A percentile compares a stretch with the other conserved stretches of the same genome.
These are phyloP conservation scores for Fusarium sambucinum DNA, from an alignment of 2,329 filamentous ascomycete species.

Conservation along the genomic window DNA sequence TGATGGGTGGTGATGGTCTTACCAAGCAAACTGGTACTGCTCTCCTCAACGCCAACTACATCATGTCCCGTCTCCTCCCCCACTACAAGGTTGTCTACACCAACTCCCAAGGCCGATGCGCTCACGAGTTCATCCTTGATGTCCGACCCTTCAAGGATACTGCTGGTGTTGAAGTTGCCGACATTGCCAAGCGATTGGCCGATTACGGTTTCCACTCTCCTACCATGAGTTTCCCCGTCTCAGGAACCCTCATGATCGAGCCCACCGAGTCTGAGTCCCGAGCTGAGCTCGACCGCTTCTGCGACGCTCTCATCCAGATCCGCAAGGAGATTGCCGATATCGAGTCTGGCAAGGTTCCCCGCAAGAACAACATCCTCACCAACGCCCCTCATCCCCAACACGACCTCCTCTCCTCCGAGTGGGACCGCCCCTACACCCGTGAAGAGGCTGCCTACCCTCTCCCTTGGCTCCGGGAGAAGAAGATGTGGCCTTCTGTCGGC, in stretches of 20 bases:
- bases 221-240: constrained; percentile 96
- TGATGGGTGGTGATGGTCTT: constrained; percentile 82
- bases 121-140: constrained; percentile 97
- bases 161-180: constrained; percentile 88
- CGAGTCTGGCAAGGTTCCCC: constrained; percentile 82
- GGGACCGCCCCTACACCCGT: constrained; percentile 84
- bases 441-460: constrained; percentile 90
- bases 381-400: constrained; percentile 88
- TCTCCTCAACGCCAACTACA: constrained; percentile 95
- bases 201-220: constrained; percentile 98
- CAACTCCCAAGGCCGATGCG: constrained; percentile 88
- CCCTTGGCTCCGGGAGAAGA: constrained; percentile 87
- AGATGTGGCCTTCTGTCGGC: constrained; percentile 94
- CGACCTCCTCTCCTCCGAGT: constrained; percentile 77
- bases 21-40: constrained; percentile 92
- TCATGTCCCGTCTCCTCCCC: constrained; percentile 85
- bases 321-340: constrained; percentile 85
- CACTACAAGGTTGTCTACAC: constrained; percentile 95
- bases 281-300: constrained; percentile 92
- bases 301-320: constrained; percentile 88
- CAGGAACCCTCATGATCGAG: constrained; percentile 97
- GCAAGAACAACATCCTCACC: constrained; percentile 86
- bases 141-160: constrained; percentile 85
- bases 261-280: constrained; percentile 94
- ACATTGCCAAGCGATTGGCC: constrained; percentile 94